Evolutionary conservation across 2,329 filamentous ascomycete genomes (phyloP), one percentile per base, ranked within the genome.

Genomic region (Hymenoscyphus occultus): DNA sequence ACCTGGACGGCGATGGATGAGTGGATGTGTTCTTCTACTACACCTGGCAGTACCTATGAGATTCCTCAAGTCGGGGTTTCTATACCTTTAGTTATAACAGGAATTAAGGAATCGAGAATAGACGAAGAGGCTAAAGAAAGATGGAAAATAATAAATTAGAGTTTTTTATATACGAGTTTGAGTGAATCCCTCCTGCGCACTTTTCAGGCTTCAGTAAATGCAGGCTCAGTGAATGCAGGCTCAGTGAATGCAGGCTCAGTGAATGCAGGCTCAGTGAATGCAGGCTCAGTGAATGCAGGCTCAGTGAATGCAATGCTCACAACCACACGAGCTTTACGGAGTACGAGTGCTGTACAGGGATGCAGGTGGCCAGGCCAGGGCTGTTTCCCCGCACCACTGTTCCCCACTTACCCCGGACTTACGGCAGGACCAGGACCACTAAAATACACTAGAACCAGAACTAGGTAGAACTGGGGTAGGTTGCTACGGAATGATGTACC

Each of bases 401-500:
- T 45, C 58, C 19, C 39, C 58, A 60, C 58, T 42, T 45, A 60
- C 58, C 58, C 58, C 58, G 58, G 48, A 51, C 48, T 22, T 22
- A 22, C 48, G 48, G 48, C 9, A 48, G 45, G 45, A 48, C 16
- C 10, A 28, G 48, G 48, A 51, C 48, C 48, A 51, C 48, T 51
- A 28, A 51, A 51, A 51, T 35, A 2, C 32, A 35, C 32, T 35
- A 35, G 32, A 9, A 9, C 5, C 32, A 5, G 32, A 9, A 35
- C 32, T 35, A 9, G 32, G 32, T 35, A 35, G 32, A 35, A 9
- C 32, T 22, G 7, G 32, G 32, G 32, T 35, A 35, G 32, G 2
- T 22, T 1, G 5, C 12, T 7, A 28, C 48, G 48, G 48, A 51
- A 51, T 3, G 48, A 51, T 22, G 5, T 22, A 3, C 48, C 48